Conservation (phyloP, 2,329 filamentous ascomycete genomes). For the Davidsoniella neocaledoniae region DNA sequence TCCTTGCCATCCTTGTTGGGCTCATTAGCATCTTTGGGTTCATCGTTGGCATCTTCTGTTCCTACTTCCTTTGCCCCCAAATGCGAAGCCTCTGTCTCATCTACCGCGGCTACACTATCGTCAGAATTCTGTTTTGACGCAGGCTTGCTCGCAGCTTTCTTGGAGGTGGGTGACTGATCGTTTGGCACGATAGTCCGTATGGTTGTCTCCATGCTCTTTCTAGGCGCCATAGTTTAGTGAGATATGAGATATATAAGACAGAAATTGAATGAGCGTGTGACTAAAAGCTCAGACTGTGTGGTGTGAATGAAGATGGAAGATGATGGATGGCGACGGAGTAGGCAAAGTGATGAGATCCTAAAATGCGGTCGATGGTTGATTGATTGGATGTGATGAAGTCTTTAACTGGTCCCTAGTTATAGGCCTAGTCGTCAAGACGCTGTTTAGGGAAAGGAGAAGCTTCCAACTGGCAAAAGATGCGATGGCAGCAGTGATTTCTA, state of each 20-base stretch:
- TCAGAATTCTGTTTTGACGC: conserved; percentile 12
- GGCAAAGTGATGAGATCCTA: not conserved
- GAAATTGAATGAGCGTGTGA: not conserved
- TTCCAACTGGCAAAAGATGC: too few relatives aligned
- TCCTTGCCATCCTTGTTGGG: conserved; percentile 13
- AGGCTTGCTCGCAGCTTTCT: conserved; percentile 21
- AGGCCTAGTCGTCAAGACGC: too few relatives aligned
- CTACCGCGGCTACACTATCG: too few relatives aligned
- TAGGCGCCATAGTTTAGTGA: conserved; percentile 3
- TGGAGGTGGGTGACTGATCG: conserved; percentile 17
- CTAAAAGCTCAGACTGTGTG: not conserved
- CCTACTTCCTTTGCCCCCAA: conserved; percentile 16
- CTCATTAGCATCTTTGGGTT: conserved; percentile 20
- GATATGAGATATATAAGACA: not conserved
- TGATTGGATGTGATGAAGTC: not conserved
- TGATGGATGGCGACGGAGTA: not conserved
- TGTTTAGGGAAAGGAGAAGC: too few relatives aligned
- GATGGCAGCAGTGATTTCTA: too few relatives aligned
- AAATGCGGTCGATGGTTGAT: not conserved
- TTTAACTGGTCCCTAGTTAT: too few relatives aligned
- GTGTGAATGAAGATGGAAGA: not conserved
- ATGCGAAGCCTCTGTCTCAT: not conserved
- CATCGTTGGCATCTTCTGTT: conserved; percentile 1
- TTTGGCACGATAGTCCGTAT: conserved; percentile 6
- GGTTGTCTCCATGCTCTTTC: conserved; percentile 13